These are phyloP conservation scores for Alternaria metachromatica DNA, from an alignment of 2,329 filamentous ascomycete species.

Conservation along the genomic window DNA sequence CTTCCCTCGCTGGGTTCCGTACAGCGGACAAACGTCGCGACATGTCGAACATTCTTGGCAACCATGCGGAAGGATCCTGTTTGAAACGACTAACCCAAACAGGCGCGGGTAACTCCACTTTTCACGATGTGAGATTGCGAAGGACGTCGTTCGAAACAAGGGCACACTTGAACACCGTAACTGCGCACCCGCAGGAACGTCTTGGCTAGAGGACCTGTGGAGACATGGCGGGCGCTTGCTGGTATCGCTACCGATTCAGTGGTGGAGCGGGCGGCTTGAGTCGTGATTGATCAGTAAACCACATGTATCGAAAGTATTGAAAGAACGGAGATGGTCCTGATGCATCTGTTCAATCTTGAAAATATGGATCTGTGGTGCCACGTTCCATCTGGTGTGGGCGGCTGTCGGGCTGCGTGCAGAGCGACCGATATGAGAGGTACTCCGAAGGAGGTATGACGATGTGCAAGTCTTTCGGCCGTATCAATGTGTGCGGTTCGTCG, in stretches of 20 bases:
- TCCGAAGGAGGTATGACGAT: neutral
- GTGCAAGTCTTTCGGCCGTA: neutral
- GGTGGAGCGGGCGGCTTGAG: neutral
- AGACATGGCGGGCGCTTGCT: constrained; percentile 1
- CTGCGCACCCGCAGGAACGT: constrained; percentile 13
- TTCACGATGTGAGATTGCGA: constrained; percentile 17
- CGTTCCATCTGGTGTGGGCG: neutral
- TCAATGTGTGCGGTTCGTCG: neutral
- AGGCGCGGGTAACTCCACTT: constrained; percentile 17
- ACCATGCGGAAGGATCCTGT: constrained; percentile 16
- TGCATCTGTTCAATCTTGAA: neutral
- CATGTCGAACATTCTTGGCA: constrained; percentile 6
- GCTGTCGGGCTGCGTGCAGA: neutral
- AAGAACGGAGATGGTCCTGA: neutral
- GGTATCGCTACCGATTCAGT: neutral
- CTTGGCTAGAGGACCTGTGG: neutral
- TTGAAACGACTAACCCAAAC: constrained; percentile 24
- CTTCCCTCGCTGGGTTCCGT: constrained; percentile 5
- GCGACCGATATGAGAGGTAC: neutral
- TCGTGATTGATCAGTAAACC: neutral
- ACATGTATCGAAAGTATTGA: neutral
- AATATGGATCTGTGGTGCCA: neutral
- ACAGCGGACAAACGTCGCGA: constrained; percentile 6
- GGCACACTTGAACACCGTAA: constrained; percentile 6
- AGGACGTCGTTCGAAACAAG: constrained; percentile 22